Conservation (phyloP, 2,329 filamentous ascomycete genomes). For the Periconia macrospinosa region DNA sequence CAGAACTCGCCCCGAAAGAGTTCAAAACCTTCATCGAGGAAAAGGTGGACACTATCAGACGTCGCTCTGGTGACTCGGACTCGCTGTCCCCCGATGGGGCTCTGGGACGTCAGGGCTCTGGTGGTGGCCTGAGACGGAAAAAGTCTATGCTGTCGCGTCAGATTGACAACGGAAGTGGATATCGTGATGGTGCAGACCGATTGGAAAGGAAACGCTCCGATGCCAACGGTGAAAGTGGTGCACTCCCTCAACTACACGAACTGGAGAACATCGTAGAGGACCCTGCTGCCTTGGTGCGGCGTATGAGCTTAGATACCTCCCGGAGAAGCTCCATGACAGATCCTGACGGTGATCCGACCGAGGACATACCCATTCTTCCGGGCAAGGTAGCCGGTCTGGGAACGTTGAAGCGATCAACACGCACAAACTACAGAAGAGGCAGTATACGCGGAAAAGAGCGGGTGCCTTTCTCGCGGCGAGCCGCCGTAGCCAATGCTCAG, state of each 20-base stretch:
- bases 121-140: conserved; percentile 73
- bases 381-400: conserved; percentile 72
- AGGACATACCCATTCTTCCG: conserved; percentile 86
- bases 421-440: conserved; percentile 87
- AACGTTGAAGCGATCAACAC: conserved; percentile 83
- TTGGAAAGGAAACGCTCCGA: conserved; percentile 72
- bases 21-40: conserved; percentile 97
- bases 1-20: conserved; percentile 90
- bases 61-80: conserved; percentile 73
- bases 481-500: conserved; percentile 62
- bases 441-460: conserved; percentile 81
- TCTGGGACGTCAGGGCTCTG: conserved; percentile 57
- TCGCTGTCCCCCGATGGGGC: conserved; percentile 61
- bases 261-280: conserved; percentile 84
- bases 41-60: conserved; percentile 84
- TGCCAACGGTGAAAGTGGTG: conserved; percentile 50
- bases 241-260: conserved; percentile 60
- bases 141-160: conserved; percentile 96
- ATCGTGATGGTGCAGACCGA: conserved; percentile 81
- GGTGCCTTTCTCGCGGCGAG: conserved; percentile 72
- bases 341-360: conserved; percentile 47
- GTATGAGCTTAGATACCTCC: conserved; percentile 61
- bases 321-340: conserved; percentile 46
- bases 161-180: conserved; percentile 75
- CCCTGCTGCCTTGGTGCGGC: conserved; percentile 70